Percentiles rank a stretch among this genome's conserved stretches.
These are phyloP conservation scores for Penicillium sp. DNA, from an alignment of 2,329 filamentous ascomycete species.

Conservation along the genomic window DNA sequence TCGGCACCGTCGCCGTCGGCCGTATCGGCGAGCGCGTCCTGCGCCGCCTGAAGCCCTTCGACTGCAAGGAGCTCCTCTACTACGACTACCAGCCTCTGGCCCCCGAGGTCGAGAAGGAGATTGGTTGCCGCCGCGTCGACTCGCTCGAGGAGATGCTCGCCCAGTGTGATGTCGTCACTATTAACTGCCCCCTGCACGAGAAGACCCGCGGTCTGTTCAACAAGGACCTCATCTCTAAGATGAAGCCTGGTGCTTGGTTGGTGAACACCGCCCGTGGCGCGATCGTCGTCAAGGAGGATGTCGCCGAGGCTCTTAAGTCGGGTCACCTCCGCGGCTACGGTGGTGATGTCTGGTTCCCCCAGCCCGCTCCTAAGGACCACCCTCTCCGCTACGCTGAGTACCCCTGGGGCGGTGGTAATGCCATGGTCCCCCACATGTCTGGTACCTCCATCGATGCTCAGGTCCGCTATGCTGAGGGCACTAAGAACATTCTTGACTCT, in stretches of 20 bases:
- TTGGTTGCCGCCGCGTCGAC: conserved; percentile 89
- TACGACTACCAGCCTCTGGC: conserved; percentile 97
- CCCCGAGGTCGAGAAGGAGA: conserved; percentile 88
- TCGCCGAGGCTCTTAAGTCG: conserved; percentile 87
- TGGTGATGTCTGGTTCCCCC: conserved; percentile 81
- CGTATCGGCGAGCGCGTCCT: conserved; percentile 98
- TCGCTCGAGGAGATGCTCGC: conserved; percentile 89
- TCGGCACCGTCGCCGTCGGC: conserved; percentile 95
- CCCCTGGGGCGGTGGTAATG: conserved; percentile 95
- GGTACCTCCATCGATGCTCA: conserved; percentile 98
- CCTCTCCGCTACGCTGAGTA: conserved; percentile 90
- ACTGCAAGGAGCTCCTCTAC: conserved; percentile 99
- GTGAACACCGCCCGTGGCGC: conserved; percentile 98
- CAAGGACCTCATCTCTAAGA: conserved; percentile 98
- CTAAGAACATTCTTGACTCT: conserved; percentile 86
- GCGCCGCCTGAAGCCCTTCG: conserved; percentile 92
- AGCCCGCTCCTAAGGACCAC: conserved; percentile 94
- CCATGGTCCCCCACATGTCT: conserved; percentile 99
- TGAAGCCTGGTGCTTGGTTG: conserved; percentile 98
- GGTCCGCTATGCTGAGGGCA: conserved; percentile 85
- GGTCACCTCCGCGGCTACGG: conserved; percentile 70
- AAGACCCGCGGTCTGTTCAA: conserved; percentile 97
- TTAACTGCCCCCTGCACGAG: conserved; percentile 99
- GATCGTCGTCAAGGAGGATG: conserved; percentile 99
- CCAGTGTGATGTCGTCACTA: conserved; percentile 97